Conservation (phyloP, 2,329 filamentous ascomycete species). For the Cercospora zeae-maydis region DNA sequence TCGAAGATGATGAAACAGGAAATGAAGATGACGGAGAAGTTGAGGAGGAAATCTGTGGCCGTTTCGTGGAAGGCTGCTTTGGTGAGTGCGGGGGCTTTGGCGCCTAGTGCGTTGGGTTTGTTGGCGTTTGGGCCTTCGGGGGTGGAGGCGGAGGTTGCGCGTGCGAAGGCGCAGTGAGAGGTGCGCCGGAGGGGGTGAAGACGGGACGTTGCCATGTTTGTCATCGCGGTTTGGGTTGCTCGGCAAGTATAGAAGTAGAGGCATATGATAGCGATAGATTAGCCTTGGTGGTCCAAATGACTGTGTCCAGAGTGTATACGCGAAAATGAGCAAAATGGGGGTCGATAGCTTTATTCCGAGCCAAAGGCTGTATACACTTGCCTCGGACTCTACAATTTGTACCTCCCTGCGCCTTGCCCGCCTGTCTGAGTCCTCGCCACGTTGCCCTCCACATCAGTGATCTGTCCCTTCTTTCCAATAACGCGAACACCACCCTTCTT, state of each 20-base stretch:
- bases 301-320: background rate
- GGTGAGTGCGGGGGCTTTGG: background rate
- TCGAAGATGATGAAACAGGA: background rate
- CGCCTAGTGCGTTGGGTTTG: background rate
- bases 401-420: slow-evolving; percentile 31
- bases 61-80: background rate
- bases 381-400: slow-evolving; percentile 31
- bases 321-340: too few species aligned
- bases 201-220: too few species aligned
- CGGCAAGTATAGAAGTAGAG: too few species aligned
- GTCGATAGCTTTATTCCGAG: background rate
- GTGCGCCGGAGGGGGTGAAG: background rate
- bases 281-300: background rate
- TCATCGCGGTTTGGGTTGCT: too few species aligned
- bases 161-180: background rate
- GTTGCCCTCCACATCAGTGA: slow-evolving; percentile 79
- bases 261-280: background rate
- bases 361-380: background rate
- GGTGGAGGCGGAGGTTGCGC: background rate
- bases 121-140: slow-evolving; percentile 1
- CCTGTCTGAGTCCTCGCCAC: slow-evolving; percentile 49
- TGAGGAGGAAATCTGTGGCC: background rate
- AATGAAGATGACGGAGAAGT: background rate
- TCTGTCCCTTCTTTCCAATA: slow-evolving; percentile 83
- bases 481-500: slow-evolving; percentile 87